phyloP scores from a whole-genome alignment of 306 rosid genomes.

The Astragalus membranaceus region DNA sequence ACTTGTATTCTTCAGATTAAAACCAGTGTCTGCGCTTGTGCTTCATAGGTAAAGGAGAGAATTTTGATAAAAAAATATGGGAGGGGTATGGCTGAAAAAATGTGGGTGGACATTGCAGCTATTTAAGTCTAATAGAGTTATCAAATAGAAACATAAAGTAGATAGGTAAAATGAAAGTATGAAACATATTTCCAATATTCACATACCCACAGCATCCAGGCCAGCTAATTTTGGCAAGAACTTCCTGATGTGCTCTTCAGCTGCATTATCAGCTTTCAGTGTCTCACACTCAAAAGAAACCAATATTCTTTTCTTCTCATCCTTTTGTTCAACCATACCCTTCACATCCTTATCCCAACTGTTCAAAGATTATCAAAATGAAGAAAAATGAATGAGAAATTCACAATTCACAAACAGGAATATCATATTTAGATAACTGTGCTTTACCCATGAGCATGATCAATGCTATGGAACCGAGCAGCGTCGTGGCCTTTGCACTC shows the following conservation, averaged over 20 bases:
- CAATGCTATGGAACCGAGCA: conserved; percentile 63
- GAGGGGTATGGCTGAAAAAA: too few relatives aligned
- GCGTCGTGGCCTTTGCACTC: conserved; percentile 97
- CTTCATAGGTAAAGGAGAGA: too few relatives aligned
- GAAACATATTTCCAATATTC: conserved; percentile 7
- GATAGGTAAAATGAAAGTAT: background rate
- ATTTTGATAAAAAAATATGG: too few relatives aligned
- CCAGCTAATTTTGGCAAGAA: conserved; percentile 89
- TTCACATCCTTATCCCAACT: conserved; percentile 85
- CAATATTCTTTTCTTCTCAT: conserved; percentile 47
- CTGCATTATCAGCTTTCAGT: conserved; percentile 78
- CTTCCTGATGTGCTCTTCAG: conserved; percentile 81
- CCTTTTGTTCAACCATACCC: conserved; percentile 60
- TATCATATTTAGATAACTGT: background rate
- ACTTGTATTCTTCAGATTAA: too few relatives aligned
- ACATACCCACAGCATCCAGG: conserved; percentile 87
- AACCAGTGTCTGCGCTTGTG: too few relatives aligned
- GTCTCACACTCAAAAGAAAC: conserved; percentile 72
- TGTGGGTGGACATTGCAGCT: too few relatives aligned
- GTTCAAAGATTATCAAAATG: conserved; percentile 22
- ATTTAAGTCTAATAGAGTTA: background rate
- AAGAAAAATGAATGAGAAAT: background rate
- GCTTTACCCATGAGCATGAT: conserved; percentile 83
- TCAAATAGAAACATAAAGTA: background rate
- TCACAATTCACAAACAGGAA: background rate